Conservation (phyloP, 163 green algal species). For the Coccomyxa subellipsoidea region DNA sequence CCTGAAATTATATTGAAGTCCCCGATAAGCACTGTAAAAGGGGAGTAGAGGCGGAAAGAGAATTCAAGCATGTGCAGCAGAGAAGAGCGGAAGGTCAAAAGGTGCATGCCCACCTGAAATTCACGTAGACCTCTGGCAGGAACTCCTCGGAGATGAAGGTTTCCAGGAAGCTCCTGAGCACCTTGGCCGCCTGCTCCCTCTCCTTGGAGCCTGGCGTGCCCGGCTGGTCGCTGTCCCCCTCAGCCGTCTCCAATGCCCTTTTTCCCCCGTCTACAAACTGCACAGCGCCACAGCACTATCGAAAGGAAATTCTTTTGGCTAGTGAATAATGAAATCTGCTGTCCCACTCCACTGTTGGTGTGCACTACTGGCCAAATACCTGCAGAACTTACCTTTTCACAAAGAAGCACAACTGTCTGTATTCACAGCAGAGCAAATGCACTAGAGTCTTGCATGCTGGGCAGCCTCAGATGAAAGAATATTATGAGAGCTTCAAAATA, state of each 20-base stretch:
- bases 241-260: background rate
- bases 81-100: too few relatives aligned
- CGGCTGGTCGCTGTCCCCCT: background rate
- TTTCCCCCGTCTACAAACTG: slow-evolving; percentile 30
- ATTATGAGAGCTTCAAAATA: too few relatives aligned
- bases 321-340: background rate
- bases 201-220: background rate
- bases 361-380: background rate
- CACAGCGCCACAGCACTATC: background rate
- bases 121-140: slow-evolving; percentile 60
- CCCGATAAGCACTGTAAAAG: too few relatives aligned
- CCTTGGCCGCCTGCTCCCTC: background rate
- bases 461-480: too few relatives aligned
- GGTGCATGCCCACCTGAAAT: slow-evolving; percentile 39
- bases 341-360: too few relatives aligned
- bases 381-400: background rate
- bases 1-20: too few relatives aligned
- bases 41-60: too few relatives aligned
- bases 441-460: too few relatives aligned
- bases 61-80: too few relatives aligned
- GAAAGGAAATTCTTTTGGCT: background rate
- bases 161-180: slow-evolving; percentile 47
- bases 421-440: too few relatives aligned
- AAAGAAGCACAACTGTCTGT: too few relatives aligned
- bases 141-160: slow-evolving; percentile 54